Evolutionary conservation across 257 asterid genomes (phyloP).

Genomic region (Scutellaria baicalensis): DNA sequence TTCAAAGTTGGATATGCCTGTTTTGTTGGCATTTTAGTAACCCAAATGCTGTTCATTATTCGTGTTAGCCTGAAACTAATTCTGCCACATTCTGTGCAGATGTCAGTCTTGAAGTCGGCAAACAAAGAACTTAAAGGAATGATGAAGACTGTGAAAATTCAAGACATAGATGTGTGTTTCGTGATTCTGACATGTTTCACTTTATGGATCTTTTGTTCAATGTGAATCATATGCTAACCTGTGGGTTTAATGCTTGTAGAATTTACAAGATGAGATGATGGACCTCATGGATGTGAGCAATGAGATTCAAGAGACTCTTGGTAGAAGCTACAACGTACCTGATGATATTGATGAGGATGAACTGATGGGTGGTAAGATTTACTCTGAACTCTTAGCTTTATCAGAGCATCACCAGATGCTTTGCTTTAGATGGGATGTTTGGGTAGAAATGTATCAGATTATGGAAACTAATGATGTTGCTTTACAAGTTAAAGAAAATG

Average conservation of each 20-base stretch:
- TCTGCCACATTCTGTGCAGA: slow-evolving; percentile 39
- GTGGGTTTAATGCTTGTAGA: slow-evolving; percentile 35
- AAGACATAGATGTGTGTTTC: slow-evolving; percentile 85
- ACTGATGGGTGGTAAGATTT: slow-evolving; percentile 81
- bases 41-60: slow-evolving; percentile 8
- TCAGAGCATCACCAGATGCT: neutral
- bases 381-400: neutral
- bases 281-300: slow-evolving; percentile 97
- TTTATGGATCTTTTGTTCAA: slow-evolving; percentile 8
- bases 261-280: slow-evolving; percentile 97
- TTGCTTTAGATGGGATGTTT: neutral
- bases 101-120: slow-evolving; percentile 94
- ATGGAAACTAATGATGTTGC: neutral
- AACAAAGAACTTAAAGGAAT: slow-evolving; percentile 95
- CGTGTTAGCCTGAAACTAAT: neutral
- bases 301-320: slow-evolving; percentile 96
- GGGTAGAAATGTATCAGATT: neutral
- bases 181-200: slow-evolving; percentile 4
- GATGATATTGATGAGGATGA: slow-evolving; percentile 98
- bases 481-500: neutral
- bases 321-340: slow-evolving; percentile 91
- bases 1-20: slow-evolving; percentile 21
- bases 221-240: neutral
- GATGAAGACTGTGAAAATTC: slow-evolving; percentile 99
- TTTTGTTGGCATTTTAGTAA: slow-evolving; percentile 12